A percentile compares a stretch with the other conserved stretches of the same genome.
phyloP scores from a whole-genome alignment of 164 flowering plant genomes.

The Tetrastigma voinierianum region DNA sequence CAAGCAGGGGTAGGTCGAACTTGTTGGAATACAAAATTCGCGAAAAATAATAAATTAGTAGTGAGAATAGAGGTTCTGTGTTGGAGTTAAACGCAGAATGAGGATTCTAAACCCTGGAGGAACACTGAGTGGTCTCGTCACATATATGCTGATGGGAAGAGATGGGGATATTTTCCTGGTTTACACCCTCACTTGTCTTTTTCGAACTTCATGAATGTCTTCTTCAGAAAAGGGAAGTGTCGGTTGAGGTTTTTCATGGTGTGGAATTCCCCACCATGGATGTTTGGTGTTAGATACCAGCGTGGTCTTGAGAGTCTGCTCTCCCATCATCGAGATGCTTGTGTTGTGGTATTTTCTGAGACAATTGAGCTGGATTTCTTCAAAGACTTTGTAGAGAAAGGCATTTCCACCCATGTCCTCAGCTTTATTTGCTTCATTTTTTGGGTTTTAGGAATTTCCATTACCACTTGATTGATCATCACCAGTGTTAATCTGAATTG shows the following conservation, averaged over 20 bases:
- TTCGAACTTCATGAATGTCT: too few species aligned
- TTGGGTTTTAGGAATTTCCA: too few species aligned
- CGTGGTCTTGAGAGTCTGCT: slow-evolving; percentile 91
- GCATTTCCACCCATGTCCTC: slow-evolving; percentile 33
- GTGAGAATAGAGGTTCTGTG: too few species aligned
- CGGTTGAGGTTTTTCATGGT: slow-evolving; percentile 78
- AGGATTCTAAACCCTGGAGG: too few species aligned
- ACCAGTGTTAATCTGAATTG: background rate
- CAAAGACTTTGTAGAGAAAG: slow-evolving; percentile 75
- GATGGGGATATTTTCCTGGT: slow-evolving; percentile 93
- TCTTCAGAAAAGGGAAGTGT: slow-evolving; percentile 71
- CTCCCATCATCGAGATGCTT: slow-evolving; percentile 79
- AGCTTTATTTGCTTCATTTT: background rate
- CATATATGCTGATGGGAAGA: slow-evolving; percentile 83
- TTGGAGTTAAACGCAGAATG: too few species aligned
- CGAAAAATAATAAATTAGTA: background rate
- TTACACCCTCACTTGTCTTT: slow-evolving; percentile 55
- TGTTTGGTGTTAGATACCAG: slow-evolving; percentile 77
- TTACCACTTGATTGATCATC: background rate
- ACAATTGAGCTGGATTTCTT: slow-evolving; percentile 92
- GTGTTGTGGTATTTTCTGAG: slow-evolving; percentile 92
- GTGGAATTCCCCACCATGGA: slow-evolving; percentile 97
- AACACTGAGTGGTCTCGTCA: too few species aligned
- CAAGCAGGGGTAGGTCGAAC: background rate
- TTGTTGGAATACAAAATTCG: background rate